Evolutionary conservation across 495 filamentous ascomycete species (phyloP).

Genomic region (Penicillium malachiteum): DNA sequence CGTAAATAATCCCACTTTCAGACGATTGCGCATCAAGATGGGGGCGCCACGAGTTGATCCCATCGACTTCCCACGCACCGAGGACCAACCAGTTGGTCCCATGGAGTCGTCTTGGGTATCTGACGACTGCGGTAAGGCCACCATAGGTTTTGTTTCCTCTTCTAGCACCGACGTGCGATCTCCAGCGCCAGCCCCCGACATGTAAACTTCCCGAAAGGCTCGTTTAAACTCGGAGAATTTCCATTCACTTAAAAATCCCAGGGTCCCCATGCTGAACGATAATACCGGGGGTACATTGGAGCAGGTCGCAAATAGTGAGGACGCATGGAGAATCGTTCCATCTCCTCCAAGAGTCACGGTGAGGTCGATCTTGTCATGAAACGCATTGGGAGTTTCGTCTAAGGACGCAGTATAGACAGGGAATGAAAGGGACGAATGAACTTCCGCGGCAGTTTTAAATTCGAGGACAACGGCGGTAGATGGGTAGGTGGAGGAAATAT

Average conservation of each 20-base stretch:
- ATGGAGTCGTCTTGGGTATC: constrained; percentile 14
- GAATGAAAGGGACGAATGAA: constrained; percentile 73
- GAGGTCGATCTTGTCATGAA: constrained; percentile 75
- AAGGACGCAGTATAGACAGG: constrained; percentile 64
- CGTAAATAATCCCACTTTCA: constrained; percentile 79
- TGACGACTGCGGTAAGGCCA: not conserved
- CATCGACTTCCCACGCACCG: constrained; percentile 76
- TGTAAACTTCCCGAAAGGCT: constrained; percentile 89
- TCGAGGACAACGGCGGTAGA: constrained; percentile 81
- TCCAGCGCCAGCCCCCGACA: constrained; percentile 72
- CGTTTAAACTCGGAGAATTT: constrained; percentile 87
- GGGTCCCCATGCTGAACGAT: constrained; percentile 92
- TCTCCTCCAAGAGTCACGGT: constrained; percentile 90
- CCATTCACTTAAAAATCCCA: constrained; percentile 96
- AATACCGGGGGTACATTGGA: constrained; percentile 85
- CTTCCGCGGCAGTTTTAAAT: constrained; percentile 63
- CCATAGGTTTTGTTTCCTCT: not conserved
- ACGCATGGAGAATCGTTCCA: constrained; percentile 89
- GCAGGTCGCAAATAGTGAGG: constrained; percentile 84
- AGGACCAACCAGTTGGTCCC: constrained; percentile 62
- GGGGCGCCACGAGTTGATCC: constrained; percentile 70
- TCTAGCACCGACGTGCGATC: constrained; percentile 42
- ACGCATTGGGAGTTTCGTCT: constrained; percentile 35
- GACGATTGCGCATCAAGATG: constrained; percentile 79
- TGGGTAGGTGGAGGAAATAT: constrained; percentile 78